phyloP scores from a whole-genome alignment of 2,329 filamentous ascomycete genomes.

The Microthyrium microscopicum region DNA sequence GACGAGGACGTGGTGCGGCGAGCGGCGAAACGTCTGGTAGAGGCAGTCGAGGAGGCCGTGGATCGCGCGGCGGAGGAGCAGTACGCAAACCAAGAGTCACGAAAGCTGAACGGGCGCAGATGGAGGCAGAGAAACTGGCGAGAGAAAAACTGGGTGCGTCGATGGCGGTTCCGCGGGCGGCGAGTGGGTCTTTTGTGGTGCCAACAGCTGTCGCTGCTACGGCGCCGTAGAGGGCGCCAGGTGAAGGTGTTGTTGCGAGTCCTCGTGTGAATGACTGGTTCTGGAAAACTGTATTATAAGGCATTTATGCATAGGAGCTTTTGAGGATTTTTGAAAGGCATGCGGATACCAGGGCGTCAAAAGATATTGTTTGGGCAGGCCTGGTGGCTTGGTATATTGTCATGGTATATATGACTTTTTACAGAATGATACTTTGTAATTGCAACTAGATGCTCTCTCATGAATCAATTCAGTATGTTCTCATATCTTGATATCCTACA shows the following conservation, averaged over 20 bases:
- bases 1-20: slow-evolving; percentile 30
- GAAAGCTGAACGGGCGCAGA: slow-evolving; percentile 67
- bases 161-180: no score
- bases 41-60: slow-evolving; percentile 39
- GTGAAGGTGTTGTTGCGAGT: not conserved
- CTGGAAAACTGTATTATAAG: not conserved
- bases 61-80: slow-evolving; percentile 58
- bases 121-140: slow-evolving; percentile 67
- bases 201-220: no score
- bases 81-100: slow-evolving; percentile 71
- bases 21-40: slow-evolving; percentile 25
- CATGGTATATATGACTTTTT: no score
- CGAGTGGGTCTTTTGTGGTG: no score
- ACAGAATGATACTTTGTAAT: no score
- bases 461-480: no score
- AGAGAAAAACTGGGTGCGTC: slow-evolving; percentile 37
- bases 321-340: not conserved
- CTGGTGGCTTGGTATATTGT: no score
- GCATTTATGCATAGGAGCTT: not conserved
- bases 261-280: not conserved
- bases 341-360: not conserved
- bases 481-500: no score
- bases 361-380: no score
- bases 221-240: not conserved
- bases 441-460: no score